These are phyloP conservation scores for Euphorbia celastroides DNA, from an alignment of 441 rosid genomes.

Conservation along the genomic window DNA sequence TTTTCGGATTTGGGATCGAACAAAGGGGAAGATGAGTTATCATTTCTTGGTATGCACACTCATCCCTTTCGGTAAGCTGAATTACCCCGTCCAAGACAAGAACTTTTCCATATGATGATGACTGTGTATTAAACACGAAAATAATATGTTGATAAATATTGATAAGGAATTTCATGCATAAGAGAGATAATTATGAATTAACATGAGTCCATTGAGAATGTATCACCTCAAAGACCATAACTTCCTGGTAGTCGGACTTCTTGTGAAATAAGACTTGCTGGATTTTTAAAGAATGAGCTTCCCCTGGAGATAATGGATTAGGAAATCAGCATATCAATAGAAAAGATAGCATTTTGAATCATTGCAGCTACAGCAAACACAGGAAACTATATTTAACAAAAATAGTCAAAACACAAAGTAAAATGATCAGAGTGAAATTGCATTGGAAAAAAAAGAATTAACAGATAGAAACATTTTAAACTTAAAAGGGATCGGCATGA, in stretches of 20 bases:
- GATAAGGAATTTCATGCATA: not conserved
- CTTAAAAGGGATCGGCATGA: no score
- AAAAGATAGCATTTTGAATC: not conserved
- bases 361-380: not conserved
- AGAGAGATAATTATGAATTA: no score
- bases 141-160: not conserved
- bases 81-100: slow-evolving; percentile 91
- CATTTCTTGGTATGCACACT: slow-evolving; percentile 98
- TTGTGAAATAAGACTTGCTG: slow-evolving; percentile 86
- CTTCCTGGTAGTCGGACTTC: slow-evolving; percentile 90
- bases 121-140: slow-evolving; percentile 34
- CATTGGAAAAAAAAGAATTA: no score
- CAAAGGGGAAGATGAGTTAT: slow-evolving; percentile 92
- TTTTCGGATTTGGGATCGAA: slow-evolving; percentile 80
- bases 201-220: not conserved
- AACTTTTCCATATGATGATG: slow-evolving; percentile 87
- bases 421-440: not conserved
- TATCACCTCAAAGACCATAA: slow-evolving; percentile 92
- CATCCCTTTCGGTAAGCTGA: slow-evolving; percentile 95
- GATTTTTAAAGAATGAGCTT: slow-evolving; percentile 94
- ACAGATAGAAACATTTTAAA: no score
- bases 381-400: not conserved
- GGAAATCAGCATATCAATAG: not conserved
- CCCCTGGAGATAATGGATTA: slow-evolving; percentile 49
- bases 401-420: not conserved